Evolutionary conservation across 306 rosid genomes (phyloP).

Genomic region (Prunus mongolica): DNA sequence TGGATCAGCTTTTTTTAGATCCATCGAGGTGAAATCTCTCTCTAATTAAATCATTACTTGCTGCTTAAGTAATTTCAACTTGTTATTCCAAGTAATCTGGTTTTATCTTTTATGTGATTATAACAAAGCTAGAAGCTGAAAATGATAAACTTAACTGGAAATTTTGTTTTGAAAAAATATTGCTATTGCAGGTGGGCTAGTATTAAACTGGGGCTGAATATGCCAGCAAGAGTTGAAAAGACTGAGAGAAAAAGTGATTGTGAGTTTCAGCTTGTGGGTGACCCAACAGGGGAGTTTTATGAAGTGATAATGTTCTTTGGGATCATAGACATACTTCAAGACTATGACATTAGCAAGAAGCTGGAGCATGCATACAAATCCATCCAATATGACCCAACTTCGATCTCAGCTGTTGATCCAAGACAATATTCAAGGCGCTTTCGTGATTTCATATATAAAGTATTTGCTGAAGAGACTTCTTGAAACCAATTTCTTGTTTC

Average conservation of each 20-base stretch:
- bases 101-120: too few species aligned
- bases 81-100: neutral
- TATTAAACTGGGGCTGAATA: constrained; percentile 56
- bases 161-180: neutral
- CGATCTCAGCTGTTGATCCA: constrained; percentile 94
- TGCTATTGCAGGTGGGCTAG: constrained; percentile 65
- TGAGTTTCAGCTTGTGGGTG: constrained; percentile 66
- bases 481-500: neutral
- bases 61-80: neutral
- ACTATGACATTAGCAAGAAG: constrained; percentile 97
- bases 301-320: constrained; percentile 74
- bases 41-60: neutral
- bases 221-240: constrained; percentile 77
- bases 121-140: neutral
- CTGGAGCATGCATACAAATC: constrained; percentile 98
- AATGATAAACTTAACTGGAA: neutral
- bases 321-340: constrained; percentile 93
- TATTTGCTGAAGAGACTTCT: constrained; percentile 48
- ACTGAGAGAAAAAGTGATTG: constrained; percentile 55
- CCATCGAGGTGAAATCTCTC: constrained; percentile 60
- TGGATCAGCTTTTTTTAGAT: constrained; percentile 58
- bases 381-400: constrained; percentile 82
- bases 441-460: constrained; percentile 71
- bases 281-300: constrained; percentile 78
- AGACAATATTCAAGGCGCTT: constrained; percentile 83